Evolutionary conservation across 805 yeast genomes (phyloP).

Genomic region (Lipomyces sp.): DNA sequence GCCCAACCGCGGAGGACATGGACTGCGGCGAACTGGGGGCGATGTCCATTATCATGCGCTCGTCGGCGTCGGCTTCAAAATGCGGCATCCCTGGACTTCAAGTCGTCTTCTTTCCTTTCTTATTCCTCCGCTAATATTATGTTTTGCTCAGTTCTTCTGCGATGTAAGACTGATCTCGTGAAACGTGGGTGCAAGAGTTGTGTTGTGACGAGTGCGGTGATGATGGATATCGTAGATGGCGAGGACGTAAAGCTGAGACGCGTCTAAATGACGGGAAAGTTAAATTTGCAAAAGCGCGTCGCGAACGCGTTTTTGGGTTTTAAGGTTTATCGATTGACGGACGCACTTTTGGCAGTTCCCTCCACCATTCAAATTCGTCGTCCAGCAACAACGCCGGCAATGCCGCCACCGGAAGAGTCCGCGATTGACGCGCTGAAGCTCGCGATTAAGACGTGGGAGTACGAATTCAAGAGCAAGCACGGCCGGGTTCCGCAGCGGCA

Average conservation of each 20-base stretch:
- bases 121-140: too few species aligned
- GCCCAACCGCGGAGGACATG: conserved; percentile 11
- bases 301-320: neutral
- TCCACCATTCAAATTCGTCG: too few species aligned
- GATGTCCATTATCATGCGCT: neutral
- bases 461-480: conserved; percentile 40
- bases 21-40: conserved; percentile 20
- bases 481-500: conserved; percentile 48
- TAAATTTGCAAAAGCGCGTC: neutral
- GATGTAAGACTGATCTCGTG: too few species aligned
- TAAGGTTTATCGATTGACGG: too few species aligned
- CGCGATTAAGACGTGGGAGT: conserved; percentile 57
- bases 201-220: too few species aligned
- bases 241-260: too few species aligned
- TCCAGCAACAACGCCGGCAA: too few species aligned
- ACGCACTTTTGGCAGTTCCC: too few species aligned
- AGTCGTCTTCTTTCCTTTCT: too few species aligned
- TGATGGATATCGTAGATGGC: too few species aligned
- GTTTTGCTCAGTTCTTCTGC: too few species aligned
- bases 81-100: conserved; percentile 20
- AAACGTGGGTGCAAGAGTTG: too few species aligned
- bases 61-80: conserved; percentile 12
- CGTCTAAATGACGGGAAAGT: neutral
- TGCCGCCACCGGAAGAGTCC: neutral
- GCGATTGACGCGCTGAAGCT: conserved; percentile 37